These are phyloP conservation scores for Daldinia bambusicola DNA, from an alignment of 495 filamentous ascomycete genomes.

Conservation along the genomic window DNA sequence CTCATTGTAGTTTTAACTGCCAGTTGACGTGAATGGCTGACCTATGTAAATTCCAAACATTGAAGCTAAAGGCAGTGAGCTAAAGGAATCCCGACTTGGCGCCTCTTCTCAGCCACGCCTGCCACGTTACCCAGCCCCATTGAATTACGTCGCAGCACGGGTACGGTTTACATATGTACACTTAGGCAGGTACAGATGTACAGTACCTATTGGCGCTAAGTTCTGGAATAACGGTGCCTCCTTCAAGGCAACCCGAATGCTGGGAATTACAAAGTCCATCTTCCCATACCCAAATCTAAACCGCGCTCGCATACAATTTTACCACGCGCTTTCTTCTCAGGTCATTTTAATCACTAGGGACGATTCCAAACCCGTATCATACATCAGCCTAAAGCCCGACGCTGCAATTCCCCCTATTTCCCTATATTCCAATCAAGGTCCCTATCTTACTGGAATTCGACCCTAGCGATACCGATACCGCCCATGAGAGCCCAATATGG, in stretches of 20 bases:
- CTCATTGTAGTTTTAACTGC: too few species aligned
- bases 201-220: slow-evolving; percentile 40
- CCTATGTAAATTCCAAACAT: slow-evolving; percentile 1
- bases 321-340: slow-evolving; percentile 3
- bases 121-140: slow-evolving; percentile 46
- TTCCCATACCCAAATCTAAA: slow-evolving; percentile 28
- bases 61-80: too few species aligned
- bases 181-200: slow-evolving; percentile 18
- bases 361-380: background rate
- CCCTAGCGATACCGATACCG: slow-evolving; percentile 25
- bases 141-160: slow-evolving; percentile 52
- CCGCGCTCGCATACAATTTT: slow-evolving; percentile 28
- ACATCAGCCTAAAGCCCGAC: background rate
- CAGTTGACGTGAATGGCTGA: background rate
- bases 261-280: slow-evolving; percentile 17
- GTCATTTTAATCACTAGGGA: slow-evolving; percentile 4
- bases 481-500: slow-evolving; percentile 50
- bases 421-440: background rate
- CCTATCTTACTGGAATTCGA: slow-evolving; percentile 24
- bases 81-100: slow-evolving; percentile 26
- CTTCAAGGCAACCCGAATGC: slow-evolving; percentile 29
- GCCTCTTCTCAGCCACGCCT: slow-evolving; percentile 32
- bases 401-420: slow-evolving; percentile 6
- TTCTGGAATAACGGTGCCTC: slow-evolving; percentile 37
- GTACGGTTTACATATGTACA: slow-evolving; percentile 30